A percentile compares a stretch with the other conserved stretches of the same genome.
These are phyloP conservation scores for Linnemannia exigua DNA, from an alignment of 192 early-diverging fungal species.

Conservation along the genomic window DNA sequence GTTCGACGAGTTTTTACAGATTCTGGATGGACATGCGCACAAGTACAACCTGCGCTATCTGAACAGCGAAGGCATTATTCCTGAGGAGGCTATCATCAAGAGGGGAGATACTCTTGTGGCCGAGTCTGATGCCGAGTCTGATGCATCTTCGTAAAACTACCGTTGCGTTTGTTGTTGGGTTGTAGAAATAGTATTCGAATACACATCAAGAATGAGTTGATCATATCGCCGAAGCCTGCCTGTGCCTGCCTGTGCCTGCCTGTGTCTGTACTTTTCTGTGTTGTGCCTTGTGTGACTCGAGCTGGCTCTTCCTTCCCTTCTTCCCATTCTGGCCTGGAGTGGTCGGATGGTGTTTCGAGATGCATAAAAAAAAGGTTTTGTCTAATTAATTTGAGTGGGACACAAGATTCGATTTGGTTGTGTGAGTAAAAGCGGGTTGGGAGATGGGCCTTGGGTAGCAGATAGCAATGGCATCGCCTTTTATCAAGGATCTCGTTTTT, in stretches of 20 bases:
- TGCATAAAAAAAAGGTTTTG: neutral
- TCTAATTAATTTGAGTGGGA: neutral
- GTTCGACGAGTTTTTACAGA: slow-evolving; percentile 73
- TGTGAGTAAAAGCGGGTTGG: neutral
- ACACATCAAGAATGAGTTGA: neutral
- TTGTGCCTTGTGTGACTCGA: neutral
- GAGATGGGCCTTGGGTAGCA: neutral
- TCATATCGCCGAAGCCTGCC: too few species aligned
- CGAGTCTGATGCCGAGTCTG: slow-evolving; percentile 39
- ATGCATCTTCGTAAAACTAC: slow-evolving; percentile 26
- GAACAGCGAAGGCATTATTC: slow-evolving; percentile 70
- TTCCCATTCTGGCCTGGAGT: neutral
- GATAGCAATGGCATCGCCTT: too few species aligned
- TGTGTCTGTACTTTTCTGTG: neutral
- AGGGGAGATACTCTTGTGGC: slow-evolving; percentile 43
- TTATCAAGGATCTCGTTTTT: too few species aligned
- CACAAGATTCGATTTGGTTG: neutral
- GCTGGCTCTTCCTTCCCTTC: neutral
- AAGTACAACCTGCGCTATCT: slow-evolving; percentile 72
- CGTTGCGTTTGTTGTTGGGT: neutral
- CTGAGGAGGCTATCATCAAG: slow-evolving; percentile 56
- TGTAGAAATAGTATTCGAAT: neutral
- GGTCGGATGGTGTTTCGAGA: neutral
- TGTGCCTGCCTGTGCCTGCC: neutral
- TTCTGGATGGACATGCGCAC: slow-evolving; percentile 67